Evolutionary conservation across 2,329 filamentous ascomycete genomes (phyloP), one percentile per base, ranked within the genome.

Genomic region (Botryosphaeria agaves): DNA sequence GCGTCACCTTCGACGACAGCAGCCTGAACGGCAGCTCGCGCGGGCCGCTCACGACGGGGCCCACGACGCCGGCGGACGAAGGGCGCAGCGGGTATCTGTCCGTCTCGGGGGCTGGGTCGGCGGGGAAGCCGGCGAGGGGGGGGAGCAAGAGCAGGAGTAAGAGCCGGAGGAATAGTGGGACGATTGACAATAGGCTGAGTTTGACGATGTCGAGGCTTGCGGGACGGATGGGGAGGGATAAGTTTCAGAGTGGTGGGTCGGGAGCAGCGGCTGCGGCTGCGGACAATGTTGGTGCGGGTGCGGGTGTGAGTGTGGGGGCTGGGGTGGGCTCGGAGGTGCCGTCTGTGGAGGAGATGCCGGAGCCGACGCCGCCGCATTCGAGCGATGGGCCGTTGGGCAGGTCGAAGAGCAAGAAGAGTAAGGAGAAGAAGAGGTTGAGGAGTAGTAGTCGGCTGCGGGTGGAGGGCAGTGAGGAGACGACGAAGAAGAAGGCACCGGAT

Each of bases 141-240:
- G 49, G 46, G 14, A 48, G 41, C 28, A 57, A 53, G 36, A 57
- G 52, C 32, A 48, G 59, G 5, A 55, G 59, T 2, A 51, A 42
- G 5, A 61, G 56, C 33, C 52, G 53, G 32, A 53, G 42, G 33
- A 49, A 47, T 31, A 52, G 56, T 23, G 36, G n/a, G 36, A 34
- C 7, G 43, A 40, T 7, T 36, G 36, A 17, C 11, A 38, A 42
- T 31, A 47, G 59, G 16, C 49, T 63, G 29, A 56, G 52, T 28
- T 35, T 62, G 16, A 57, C 56, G 8, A 42, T 59, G 33, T 49
- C 45, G 5, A 41, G 49, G 24, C 41, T 57, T 18, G 51, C 52
- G 8, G 51, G 52, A 21, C 47, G 54, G 20, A 55, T 51, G 39
- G 57, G 55, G 30, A 57, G 55, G 34, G 49, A 53, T 32, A 25